phyloP scores from a whole-genome alignment of 2,329 filamentous ascomycete species.

The Didymosphaeria variabile region DNA sequence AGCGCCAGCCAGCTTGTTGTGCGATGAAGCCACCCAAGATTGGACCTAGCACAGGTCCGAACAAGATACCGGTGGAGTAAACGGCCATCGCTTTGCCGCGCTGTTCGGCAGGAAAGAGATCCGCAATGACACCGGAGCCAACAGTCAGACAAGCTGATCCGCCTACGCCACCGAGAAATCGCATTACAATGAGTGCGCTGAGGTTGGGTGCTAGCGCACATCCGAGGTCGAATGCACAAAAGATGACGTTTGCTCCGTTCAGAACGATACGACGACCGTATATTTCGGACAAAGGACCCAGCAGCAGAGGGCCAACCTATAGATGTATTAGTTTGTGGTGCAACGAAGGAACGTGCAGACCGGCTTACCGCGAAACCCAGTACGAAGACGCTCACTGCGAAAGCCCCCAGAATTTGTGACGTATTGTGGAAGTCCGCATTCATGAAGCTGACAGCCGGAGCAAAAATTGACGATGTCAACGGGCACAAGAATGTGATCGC shows the following conservation, averaged over 20 bases:
- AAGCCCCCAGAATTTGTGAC: constrained; percentile 40
- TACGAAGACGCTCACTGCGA: constrained; percentile 47
- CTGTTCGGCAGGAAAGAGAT: constrained; percentile 44
- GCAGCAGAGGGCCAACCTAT: constrained; percentile 40
- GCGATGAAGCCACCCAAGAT: constrained; percentile 42
- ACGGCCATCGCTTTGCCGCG: constrained; percentile 45
- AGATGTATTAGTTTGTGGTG: constrained; percentile 1
- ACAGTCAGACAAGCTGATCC: constrained; percentile 48
- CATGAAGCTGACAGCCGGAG: constrained; percentile 44
- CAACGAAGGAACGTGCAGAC: background rate
- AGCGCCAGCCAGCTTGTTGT: constrained; percentile 45
- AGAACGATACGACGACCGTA: constrained; percentile 45
- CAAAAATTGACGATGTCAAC: constrained; percentile 48
- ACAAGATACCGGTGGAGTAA: constrained; percentile 41
- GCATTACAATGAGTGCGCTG: constrained; percentile 46
- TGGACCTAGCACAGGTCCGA: constrained; percentile 38
- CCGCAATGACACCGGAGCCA: constrained; percentile 46
- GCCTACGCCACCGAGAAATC: constrained; percentile 42
- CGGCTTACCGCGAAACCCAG: constrained; percentile 43
- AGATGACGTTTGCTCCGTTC: constrained; percentile 57
- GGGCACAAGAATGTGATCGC: constrained; percentile 48
- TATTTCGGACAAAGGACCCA: constrained; percentile 47
- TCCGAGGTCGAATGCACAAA: constrained; percentile 60
- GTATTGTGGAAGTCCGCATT: constrained; percentile 44
- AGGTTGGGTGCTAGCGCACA: constrained; percentile 50